phyloP scores from a whole-genome alignment of 129 eudicot species.

The Flaveria ramosissima region DNA sequence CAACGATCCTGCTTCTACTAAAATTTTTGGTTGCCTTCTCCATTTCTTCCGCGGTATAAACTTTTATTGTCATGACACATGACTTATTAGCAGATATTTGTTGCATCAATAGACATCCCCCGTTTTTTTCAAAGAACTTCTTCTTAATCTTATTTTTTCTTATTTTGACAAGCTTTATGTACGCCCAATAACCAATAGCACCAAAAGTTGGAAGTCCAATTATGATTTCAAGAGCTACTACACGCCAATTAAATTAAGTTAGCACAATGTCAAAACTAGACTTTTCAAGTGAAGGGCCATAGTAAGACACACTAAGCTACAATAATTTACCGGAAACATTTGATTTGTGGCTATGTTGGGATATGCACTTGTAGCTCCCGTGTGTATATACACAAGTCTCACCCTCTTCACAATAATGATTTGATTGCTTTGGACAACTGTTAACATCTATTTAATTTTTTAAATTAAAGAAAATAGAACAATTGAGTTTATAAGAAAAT shows the following conservation, averaged over 20 bases:
- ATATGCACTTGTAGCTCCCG: constrained; percentile 31
- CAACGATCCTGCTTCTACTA: too few relatives aligned
- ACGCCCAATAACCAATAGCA: constrained; percentile 15
- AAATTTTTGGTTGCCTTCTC: too few relatives aligned
- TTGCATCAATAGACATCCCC: too few relatives aligned
- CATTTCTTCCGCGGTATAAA: too few relatives aligned
- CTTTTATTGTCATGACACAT: too few relatives aligned
- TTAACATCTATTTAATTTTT: neutral
- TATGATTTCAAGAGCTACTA: neutral
- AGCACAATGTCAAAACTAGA: neutral
- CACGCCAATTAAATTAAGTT: constrained; percentile 4
- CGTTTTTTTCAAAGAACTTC: too few relatives aligned
- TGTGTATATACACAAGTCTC: constrained; percentile 29
- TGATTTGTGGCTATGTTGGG: constrained; percentile 11
- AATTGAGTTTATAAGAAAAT: too few relatives aligned
- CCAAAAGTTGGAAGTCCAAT: constrained; percentile 19
- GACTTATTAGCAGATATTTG: too few relatives aligned
- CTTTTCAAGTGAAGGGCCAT: too few relatives aligned
- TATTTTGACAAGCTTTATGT: neutral
- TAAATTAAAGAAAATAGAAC: too few relatives aligned
- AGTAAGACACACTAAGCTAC: too few relatives aligned
- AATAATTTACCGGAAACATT: constrained; percentile 26
- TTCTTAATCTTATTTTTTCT: too few relatives aligned
- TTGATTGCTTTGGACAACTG: constrained; percentile 7
- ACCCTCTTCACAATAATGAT: constrained; percentile 2